Evolutionary conservation across 495 filamentous ascomycete species (phyloP).

Genomic region (Penicillium lagena): DNA sequence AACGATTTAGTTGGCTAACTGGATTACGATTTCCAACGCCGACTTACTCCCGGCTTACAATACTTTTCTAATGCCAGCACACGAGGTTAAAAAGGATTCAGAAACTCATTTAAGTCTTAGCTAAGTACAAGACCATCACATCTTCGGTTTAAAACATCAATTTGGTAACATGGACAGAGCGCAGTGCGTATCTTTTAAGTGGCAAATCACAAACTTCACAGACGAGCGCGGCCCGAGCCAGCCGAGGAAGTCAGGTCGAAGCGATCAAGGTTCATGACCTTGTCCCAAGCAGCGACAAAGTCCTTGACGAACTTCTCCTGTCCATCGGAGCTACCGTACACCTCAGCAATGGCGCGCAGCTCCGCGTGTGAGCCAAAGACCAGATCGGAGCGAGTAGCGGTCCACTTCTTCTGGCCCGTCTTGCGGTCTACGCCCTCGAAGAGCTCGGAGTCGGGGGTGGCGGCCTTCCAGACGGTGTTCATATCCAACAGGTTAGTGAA

Average conservation of each 20-base stretch:
- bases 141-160: no score
- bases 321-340: slow-evolving; percentile 51
- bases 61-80: no score
- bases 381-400: slow-evolving; percentile 59
- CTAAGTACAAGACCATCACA: no score
- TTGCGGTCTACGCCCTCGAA: slow-evolving; percentile 61
- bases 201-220: slow-evolving; percentile 6
- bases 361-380: slow-evolving; percentile 66
- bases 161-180: no score
- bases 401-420: slow-evolving; percentile 62
- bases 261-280: slow-evolving; percentile 66
- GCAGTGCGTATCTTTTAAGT: no score
- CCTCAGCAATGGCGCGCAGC: slow-evolving; percentile 61
- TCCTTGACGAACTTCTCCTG: slow-evolving; percentile 60
- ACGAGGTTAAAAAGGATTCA: no score
- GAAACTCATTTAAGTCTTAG: no score
- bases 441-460: slow-evolving; percentile 36
- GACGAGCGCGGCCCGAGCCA: slow-evolving; percentile 15
- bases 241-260: slow-evolving; percentile 43
- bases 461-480: slow-evolving; percentile 55
- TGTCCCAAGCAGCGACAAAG: slow-evolving; percentile 63
- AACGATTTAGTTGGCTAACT: no score
- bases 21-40: no score
- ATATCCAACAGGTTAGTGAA: slow-evolving; percentile 68
- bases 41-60: no score